These are phyloP conservation scores for Epichloe glyceriae DNA, from an alignment of 2,329 filamentous ascomycete species.

Conservation along the genomic window DNA sequence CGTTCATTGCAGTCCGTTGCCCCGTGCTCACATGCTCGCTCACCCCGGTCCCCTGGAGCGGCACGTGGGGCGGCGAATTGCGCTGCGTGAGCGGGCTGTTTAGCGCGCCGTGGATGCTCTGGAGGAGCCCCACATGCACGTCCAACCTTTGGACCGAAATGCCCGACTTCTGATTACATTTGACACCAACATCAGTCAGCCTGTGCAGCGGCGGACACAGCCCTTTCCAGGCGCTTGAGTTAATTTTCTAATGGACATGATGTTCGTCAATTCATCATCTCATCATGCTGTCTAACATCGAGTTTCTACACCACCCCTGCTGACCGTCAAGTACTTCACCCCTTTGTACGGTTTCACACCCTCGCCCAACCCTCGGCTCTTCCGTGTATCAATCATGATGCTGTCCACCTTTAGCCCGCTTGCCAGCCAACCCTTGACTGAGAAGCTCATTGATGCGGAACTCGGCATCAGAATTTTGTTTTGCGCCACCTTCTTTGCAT, in stretches of 20 bases:
- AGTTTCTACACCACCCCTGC: conserved; percentile 51
- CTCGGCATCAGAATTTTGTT: conserved; percentile 71
- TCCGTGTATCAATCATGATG: conserved; percentile 58
- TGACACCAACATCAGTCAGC: too few relatives aligned
- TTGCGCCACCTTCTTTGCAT: conserved; percentile 46
- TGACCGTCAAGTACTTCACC: conserved; percentile 85
- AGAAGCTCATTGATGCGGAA: conserved; percentile 60
- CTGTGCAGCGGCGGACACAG: too few relatives aligned
- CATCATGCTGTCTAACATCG: conserved; percentile 31
- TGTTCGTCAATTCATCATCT: neutral
- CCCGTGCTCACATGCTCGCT: too few relatives aligned
- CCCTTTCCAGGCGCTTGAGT: neutral
- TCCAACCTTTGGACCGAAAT: neutral
- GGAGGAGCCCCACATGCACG: neutral
- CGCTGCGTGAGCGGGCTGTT: neutral
- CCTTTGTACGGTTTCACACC: conserved; percentile 93
- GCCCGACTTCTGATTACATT: too few relatives aligned
- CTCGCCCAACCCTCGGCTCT: conserved; percentile 74
- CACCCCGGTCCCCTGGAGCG: neutral
- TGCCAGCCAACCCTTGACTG: conserved; percentile 55
- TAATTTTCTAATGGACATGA: neutral
- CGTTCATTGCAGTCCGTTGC: neutral
- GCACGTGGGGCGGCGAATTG: neutral
- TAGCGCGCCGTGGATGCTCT: neutral
- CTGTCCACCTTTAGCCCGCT: conserved; percentile 57